Evolutionary conservation across 331 rosid species (phyloP).

Genomic region (Pyrus hybrid): DNA sequence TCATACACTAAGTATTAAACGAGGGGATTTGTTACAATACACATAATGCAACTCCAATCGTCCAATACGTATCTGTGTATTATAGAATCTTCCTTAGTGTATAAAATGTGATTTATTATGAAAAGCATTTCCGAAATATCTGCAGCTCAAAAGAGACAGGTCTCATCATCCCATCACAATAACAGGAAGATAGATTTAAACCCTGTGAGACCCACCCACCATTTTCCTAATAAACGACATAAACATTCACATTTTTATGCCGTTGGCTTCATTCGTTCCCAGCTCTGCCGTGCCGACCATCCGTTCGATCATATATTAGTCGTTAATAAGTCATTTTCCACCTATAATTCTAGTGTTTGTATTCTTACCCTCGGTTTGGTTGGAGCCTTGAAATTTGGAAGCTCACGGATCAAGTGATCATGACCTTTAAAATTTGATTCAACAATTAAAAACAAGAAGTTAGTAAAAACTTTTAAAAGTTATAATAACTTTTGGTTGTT

Average conservation of each 20-base stretch:
- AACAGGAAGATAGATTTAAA: conserved; percentile 22
- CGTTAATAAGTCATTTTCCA: conserved; percentile 43
- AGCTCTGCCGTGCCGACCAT: neutral
- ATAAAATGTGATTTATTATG: neutral
- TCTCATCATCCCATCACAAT: conserved; percentile 37
- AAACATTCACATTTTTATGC: conserved; percentile 25
- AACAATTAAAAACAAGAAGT: no score
- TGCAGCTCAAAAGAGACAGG: conserved; percentile 25
- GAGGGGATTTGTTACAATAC: no score
- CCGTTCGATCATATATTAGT: conserved; percentile 9
- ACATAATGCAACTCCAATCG: neutral
- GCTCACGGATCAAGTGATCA: no score
- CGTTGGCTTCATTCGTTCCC: conserved; percentile 19
- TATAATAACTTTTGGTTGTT: no score
- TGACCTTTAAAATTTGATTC: no score
- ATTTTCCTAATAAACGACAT: conserved; percentile 26
- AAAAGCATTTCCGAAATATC: conserved; percentile 14
- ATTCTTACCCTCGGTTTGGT: conserved; percentile 3
- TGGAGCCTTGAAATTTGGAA: no score
- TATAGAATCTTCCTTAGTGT: no score
- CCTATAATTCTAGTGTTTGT: conserved; percentile 32
- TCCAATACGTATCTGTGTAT: neutral
- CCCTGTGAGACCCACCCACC: conserved; percentile 29
- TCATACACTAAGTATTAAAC: no score
- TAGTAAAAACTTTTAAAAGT: no score